phyloP scores from a whole-genome alignment of 1,284 basidiomycete species.

The Pseudozyma pruni region DNA sequence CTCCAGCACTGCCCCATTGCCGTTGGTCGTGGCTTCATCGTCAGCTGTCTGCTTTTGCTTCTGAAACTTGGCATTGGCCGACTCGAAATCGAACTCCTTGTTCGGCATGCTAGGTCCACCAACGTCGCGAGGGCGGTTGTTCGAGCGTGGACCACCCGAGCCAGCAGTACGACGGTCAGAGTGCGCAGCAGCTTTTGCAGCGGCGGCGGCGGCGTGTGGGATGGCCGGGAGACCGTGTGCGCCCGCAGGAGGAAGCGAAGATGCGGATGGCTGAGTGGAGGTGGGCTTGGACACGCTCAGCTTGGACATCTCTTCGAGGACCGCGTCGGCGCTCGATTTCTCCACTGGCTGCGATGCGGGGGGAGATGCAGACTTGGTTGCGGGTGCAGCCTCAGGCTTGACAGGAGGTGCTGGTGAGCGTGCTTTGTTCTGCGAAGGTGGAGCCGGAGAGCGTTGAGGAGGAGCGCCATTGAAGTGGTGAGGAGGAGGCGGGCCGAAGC shows the following conservation, averaged over 20 bases:
- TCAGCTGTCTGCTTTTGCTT: conserved; percentile 40
- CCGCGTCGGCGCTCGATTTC: conserved; percentile 48
- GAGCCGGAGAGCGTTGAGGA: conserved; percentile 14
- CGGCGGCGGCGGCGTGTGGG: conserved; percentile 52
- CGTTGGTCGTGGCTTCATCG: conserved; percentile 1
- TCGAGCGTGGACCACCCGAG: conserved; percentile 8
- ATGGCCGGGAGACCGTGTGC: conserved; percentile 46
- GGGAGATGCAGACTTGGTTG: conserved; percentile 18
- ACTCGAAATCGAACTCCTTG: conserved; percentile 65
- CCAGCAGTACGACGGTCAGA: conserved; percentile 22
- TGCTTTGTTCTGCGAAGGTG: conserved; percentile 14
- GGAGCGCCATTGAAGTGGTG: conserved; percentile 39
- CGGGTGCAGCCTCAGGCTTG: no score
- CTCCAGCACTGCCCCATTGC: conserved; percentile 40
- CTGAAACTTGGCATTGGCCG: conserved; percentile 63
- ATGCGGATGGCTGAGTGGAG: conserved; percentile 6
- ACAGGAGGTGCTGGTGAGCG: conserved; percentile 18
- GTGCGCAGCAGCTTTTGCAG: conserved; percentile 31
- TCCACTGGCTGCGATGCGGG: conserved; percentile 12
- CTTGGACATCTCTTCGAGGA: conserved; percentile 56
- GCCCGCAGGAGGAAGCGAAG: conserved; percentile 32
- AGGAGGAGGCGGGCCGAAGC: conserved; percentile 42
- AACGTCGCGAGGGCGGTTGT: conserved; percentile 7
- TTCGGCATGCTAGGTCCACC: conserved; percentile 47
- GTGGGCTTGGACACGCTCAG: conserved; percentile 44